phyloP scores from a whole-genome alignment of 208 protist genomes.

The Trypanosoma platydactyli region DNA sequence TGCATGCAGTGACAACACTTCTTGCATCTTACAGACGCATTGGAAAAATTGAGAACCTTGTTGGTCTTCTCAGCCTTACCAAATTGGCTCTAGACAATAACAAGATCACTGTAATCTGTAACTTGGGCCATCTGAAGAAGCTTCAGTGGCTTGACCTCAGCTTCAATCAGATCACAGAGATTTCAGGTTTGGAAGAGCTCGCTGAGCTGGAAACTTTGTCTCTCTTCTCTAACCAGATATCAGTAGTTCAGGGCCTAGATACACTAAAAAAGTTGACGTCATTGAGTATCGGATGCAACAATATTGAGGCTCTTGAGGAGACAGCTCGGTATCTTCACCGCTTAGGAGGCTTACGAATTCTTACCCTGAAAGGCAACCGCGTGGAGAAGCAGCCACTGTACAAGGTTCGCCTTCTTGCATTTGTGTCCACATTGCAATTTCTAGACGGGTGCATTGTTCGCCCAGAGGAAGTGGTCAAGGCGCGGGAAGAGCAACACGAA shows the following conservation, averaged over 20 bases:
- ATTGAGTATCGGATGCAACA: slow-evolving; percentile 93
- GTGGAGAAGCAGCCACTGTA: slow-evolving; percentile 62
- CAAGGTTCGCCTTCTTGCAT: slow-evolving; percentile 64
- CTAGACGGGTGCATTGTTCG: slow-evolving; percentile 60
- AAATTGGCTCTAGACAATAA: slow-evolving; percentile 96
- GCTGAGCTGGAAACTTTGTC: slow-evolving; percentile 88
- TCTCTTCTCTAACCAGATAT: slow-evolving; percentile 89
- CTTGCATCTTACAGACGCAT: slow-evolving; percentile 72
- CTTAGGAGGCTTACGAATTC: slow-evolving; percentile 59
- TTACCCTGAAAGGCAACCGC: slow-evolving; percentile 84
- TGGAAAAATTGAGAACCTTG: slow-evolving; percentile 90
- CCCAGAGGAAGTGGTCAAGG: slow-evolving; percentile 43
- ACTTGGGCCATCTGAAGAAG: slow-evolving; percentile 80
- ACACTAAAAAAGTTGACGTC: slow-evolving; percentile 72
- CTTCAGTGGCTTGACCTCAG: slow-evolving; percentile 91
- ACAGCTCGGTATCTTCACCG: slow-evolving; percentile 82
- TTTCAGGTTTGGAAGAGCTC: slow-evolving; percentile 85
- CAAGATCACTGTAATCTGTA: slow-evolving; percentile 90
- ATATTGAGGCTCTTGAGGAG: slow-evolving; percentile 86
- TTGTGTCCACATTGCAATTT: slow-evolving; percentile 69
- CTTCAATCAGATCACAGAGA: slow-evolving; percentile 93
- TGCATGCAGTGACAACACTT: slow-evolving; percentile 64
- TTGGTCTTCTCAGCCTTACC: slow-evolving; percentile 75
- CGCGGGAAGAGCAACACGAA: slow-evolving; percentile 79
- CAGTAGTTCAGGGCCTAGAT: slow-evolving; percentile 64